Base-by-base conservation (phyloP, 1,139 yeast species). In the Sugiyamaella neomexicana region DNA sequence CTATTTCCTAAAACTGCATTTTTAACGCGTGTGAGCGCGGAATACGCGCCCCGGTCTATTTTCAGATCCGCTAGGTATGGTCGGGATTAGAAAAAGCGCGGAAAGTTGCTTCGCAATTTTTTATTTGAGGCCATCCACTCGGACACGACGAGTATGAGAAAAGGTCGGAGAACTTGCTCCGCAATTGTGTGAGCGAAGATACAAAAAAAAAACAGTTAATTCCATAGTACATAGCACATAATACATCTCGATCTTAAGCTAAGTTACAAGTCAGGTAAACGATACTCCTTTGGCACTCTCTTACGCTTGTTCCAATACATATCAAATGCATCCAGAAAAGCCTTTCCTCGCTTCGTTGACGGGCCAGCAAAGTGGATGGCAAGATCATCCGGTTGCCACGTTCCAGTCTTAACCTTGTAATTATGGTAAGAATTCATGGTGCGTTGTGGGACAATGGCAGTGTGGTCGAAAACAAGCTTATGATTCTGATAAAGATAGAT, bases 371-470 rank as follows among this genome's bases (percentile, higher is more conserved):
- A 64, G 53, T 66, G 68, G 36, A 67, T 55, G 7, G 57, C 62
- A 42, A 67, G 59, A 49, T 66, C 68, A 6, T 65, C 65, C 12
- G 58, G 56, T 23, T 55, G 56, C 53, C 56, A 66, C 12, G 58
- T 34, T 59, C 66, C 60, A 20, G 55, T 54, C 17, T 55, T 55
- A 25, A 62, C 53, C 6, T 56, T 50, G 15, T 62, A 54, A 5
- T 50, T 56, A 37, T 52, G 51, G 54, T 67, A 72, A 1, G 73
- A 59, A 55, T 71, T 71, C 53, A 71, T 55, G 34, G 65, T 52
- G 7, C 72, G 60, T 60, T 69, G 73, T 9, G 73, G 70, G 5
- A 72, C 71, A 31, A 71, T 52, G 3, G 66, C 75, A n/a, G 68
- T 60, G 52, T 69, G 72, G 50, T 63, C 62, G 27, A 61, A 59